Base-by-base conservation (phyloP, 805 yeast species). In the Clavispora phyllophila region DNA sequence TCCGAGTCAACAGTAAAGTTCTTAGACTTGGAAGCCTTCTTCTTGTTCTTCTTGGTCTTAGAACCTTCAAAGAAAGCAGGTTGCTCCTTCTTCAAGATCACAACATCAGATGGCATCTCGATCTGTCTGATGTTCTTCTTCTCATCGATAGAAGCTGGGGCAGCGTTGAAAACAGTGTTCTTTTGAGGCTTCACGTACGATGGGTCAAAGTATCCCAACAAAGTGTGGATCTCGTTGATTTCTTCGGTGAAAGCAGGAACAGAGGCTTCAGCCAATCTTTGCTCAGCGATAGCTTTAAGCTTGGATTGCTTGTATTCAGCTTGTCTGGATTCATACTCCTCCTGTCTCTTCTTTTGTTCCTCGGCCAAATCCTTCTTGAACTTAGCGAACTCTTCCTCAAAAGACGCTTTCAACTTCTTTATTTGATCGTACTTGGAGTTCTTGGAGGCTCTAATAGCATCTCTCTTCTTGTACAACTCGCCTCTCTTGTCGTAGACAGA, bases 181-280 rank as follows among this genome's bases (percentile, higher is more conserved):
- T 61, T 60, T 41, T 65, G 68, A 40, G 84, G 80, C 62, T 77
- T 79, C 57, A 80, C 87, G 65, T 78, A 81, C 37, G 82, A 60
- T 53, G 95, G 93, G 60, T 89, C 96, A 54, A 93, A 87, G 65
- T 78, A 78, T 28, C 68, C 58, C 61, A 90, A 73, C 60, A 89
- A 73, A 42, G 76, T 70, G 64, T 89, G 87, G 57, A 93, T 85
- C 49, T 83, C 72, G 51, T 75, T 74, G 56, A 91, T 83, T 68
- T 93, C 96, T 36, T 68, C 68, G 45, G 83, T 79, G 68, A 84
- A 90, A 22, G 97, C 98, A 23, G 98, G 96, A 54, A 68, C 67
- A 22, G 85, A 79, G 37, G 89, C 89, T 49, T 80, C 85, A 40
- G 80, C 76, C 70, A 86, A 78, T 57, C 79, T 79, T 58, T 78